Evolutionary conservation across 495 filamentous ascomycete species (phyloP).

Genomic region (Xylaria intraflava): DNA sequence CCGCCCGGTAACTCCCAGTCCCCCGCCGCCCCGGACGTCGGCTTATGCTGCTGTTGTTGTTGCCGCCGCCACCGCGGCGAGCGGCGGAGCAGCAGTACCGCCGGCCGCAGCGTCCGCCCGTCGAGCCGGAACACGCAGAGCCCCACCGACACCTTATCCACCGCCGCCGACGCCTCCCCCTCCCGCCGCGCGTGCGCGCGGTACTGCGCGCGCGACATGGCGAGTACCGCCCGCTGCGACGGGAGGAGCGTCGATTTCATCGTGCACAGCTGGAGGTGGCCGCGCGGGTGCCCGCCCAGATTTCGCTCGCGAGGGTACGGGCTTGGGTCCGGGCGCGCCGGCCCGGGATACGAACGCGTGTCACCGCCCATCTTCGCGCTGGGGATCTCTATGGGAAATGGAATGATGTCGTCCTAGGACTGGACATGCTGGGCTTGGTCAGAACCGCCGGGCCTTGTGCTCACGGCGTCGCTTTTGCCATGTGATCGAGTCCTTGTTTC

Average conservation of each 20-base stretch:
- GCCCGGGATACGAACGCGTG: too few relatives aligned
- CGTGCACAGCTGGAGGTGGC: background rate
- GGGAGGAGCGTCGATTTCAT: constrained; percentile 19
- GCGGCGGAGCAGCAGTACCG: constrained; percentile 18
- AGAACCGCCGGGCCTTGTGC: too few relatives aligned
- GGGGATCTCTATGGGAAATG: too few relatives aligned
- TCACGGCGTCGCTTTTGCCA: too few relatives aligned
- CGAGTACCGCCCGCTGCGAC: constrained; percentile 20
- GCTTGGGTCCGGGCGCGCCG: too few relatives aligned
- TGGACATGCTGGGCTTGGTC: too few relatives aligned
- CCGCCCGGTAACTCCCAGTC: constrained; percentile 25
- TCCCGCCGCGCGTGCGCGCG: constrained; percentile 10
- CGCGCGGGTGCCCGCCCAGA: too few relatives aligned
- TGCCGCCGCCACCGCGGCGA: constrained; percentile 2
- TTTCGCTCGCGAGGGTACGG: too few relatives aligned
- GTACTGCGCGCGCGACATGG: constrained; percentile 24
- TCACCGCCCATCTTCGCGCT: too few relatives aligned
- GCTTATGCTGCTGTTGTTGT: background rate
- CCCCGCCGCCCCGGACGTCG: background rate
- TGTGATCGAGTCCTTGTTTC: too few relatives aligned
- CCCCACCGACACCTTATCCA: constrained; percentile 20
- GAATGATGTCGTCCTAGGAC: too few relatives aligned
- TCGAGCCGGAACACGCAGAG: constrained; percentile 26
- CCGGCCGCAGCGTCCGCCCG: constrained; percentile 13
- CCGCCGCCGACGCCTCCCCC: background rate